Percentiles rank a stretch among this genome's conserved stretches.
phyloP scores from a whole-genome alignment of 225 moss, liverwort and hornwort genomes.

The Anthoceros angustus region DNA sequence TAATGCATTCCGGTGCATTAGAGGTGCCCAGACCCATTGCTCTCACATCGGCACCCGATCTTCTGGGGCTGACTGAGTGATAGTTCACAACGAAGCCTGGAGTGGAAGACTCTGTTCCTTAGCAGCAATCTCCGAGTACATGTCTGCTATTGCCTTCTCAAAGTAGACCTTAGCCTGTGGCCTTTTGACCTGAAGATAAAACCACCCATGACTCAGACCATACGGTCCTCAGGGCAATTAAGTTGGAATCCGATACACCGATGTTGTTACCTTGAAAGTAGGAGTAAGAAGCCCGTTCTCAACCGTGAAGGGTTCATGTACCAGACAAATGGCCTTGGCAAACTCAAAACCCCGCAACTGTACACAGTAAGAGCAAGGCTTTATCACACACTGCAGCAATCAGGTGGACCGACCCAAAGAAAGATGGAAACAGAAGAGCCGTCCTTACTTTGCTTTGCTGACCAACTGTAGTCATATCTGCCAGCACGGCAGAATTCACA shows the following conservation, averaged over 20 bases:
- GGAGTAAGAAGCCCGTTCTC: constrained; percentile 85
- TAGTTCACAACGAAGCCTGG: no score
- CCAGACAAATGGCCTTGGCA: constrained; percentile 59
- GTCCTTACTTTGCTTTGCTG: constrained; percentile 16
- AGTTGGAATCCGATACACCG: not conserved
- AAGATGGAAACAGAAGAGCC: constrained; percentile 11
- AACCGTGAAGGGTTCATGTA: constrained; percentile 47
- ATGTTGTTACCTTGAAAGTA: constrained; percentile 38
- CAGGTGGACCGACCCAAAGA: not conserved
- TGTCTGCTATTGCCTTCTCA: constrained; percentile 49
- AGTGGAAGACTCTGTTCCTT: no score
- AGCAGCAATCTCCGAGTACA: constrained; percentile 47
- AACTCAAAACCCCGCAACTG: constrained; percentile 83
- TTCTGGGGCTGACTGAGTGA: no score
- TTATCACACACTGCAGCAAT: not conserved
- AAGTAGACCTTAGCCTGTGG: constrained; percentile 57
- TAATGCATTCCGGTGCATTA: no score
- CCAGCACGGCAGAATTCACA: constrained; percentile 64
- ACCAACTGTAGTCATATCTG: constrained; percentile 82
- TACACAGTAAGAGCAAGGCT: constrained; percentile 6
- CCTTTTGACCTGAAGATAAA: constrained; percentile 45
- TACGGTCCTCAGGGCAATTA: not conserved
- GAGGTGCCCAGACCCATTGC: no score
- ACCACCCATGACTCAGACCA: not conserved
- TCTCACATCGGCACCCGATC: no score